Evolutionary conservation across 106 monocot species (phyloP).

Genomic region (Phalaenopsis aphrodite): DNA sequence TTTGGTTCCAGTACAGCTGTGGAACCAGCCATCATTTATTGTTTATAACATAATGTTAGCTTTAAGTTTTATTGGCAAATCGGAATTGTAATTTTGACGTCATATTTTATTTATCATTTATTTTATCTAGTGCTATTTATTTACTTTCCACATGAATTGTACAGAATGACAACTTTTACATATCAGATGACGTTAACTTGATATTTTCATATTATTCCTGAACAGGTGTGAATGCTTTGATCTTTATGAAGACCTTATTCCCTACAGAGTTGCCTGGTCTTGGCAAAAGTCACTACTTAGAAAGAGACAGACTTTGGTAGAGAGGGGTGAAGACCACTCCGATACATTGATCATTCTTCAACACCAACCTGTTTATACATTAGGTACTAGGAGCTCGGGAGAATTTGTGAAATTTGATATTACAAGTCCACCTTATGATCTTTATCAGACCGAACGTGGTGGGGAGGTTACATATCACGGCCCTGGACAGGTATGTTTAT

Average conservation of each 20-base stretch:
- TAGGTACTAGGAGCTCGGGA: conserved; percentile 61
- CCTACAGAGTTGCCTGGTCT: conserved; percentile 60
- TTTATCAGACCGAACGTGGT: conserved; percentile 81
- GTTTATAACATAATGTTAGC: neutral
- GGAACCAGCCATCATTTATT: neutral
- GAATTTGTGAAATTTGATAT: conserved; percentile 67
- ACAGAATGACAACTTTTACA: neutral
- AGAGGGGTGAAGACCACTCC: conserved; percentile 58
- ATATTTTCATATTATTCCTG: neutral
- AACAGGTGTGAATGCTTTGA: conserved; percentile 74
- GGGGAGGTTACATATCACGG: conserved; percentile 97
- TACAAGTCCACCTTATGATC: conserved; percentile 55
- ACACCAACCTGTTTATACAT: conserved; percentile 79
- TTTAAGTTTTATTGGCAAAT: neutral
- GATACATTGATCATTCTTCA: conserved; percentile 74
- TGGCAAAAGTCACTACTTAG: conserved; percentile 71
- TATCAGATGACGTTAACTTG: neutral
- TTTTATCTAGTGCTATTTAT: neutral
- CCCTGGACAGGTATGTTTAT: conserved; percentile 71
- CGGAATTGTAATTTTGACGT: neutral
- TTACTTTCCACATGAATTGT: neutral
- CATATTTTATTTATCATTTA: neutral
- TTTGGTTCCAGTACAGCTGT: neutral
- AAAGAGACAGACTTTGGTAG: conserved; percentile 37
- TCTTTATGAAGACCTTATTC: conserved; percentile 64